Percentiles rank a stretch among this genome's conserved stretches.
phyloP scores from a whole-genome alignment of 345 rosid species.

The Raphanus raphanistrum region DNA sequence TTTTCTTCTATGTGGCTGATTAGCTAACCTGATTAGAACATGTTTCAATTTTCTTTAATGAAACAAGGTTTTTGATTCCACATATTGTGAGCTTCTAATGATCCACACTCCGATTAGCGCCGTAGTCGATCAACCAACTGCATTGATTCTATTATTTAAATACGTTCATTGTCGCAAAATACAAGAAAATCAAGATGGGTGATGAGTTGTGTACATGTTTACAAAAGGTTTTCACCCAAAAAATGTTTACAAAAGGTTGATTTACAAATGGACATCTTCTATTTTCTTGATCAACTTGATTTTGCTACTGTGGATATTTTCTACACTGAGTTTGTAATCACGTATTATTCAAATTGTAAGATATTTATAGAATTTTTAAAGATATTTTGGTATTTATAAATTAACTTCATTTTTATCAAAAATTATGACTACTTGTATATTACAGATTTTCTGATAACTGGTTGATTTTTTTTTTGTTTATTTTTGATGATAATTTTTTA shows the following conservation, averaged over 20 bases:
- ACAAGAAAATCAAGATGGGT: not conserved
- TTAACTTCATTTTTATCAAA: not conserved
- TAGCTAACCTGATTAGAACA: slow-evolving; percentile 7
- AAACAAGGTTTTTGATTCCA: not conserved
- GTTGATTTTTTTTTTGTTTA: not conserved
- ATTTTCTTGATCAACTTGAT: not conserved
- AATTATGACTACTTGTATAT: not conserved
- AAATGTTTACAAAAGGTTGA: not conserved
- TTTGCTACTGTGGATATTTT: not conserved
- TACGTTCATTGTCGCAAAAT: not conserved
- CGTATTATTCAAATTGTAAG: not conserved
- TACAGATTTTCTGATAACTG: not conserved
- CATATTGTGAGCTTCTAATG: not conserved
- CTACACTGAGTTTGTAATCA: not conserved
- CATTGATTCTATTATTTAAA: not conserved
- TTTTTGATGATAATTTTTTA: not conserved
- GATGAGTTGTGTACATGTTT: not conserved
- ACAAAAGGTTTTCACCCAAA: not conserved
- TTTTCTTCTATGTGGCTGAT: slow-evolving; percentile 16
- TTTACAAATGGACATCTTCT: not conserved
- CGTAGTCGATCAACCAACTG: not conserved
- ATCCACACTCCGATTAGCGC: not conserved
- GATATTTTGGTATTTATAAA: not conserved
- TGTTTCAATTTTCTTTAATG: not conserved
- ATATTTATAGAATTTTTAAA: not conserved